Conservation (phyloP, 164 flowering plant species). For the Litsea cubeba region DNA sequence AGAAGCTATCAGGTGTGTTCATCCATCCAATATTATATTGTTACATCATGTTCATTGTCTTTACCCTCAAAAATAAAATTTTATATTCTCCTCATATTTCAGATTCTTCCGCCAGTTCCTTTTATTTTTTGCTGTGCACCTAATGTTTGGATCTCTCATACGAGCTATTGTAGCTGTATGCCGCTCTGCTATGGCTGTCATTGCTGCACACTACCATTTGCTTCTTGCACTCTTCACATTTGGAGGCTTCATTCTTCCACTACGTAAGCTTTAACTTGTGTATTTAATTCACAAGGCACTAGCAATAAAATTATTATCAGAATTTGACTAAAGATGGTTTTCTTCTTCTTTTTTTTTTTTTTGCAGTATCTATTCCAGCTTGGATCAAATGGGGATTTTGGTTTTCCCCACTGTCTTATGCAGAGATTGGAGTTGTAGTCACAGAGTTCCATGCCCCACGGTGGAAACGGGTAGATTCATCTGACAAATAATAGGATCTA, state of each 20-base stretch:
- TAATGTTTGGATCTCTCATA: neutral
- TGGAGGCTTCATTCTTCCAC: slow-evolving; percentile 32
- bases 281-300: neutral
- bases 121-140: slow-evolving; percentile 11
- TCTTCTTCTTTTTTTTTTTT: neutral
- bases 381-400: slow-evolving; percentile 47
- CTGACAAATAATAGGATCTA: too few relatives aligned
- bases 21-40: neutral
- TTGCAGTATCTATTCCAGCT: slow-evolving; percentile 9
- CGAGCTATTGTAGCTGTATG: neutral
- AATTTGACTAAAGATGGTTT: slow-evolving; percentile 8
- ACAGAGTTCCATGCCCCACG: slow-evolving; percentile 42
- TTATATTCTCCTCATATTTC: neutral
- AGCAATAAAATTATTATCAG: neutral
- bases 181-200: slow-evolving; percentile 2
- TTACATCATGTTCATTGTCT: neutral
- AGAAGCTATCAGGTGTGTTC: slow-evolving; percentile 7
- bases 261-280: slow-evolving; percentile 18
- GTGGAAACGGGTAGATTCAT: slow-evolving; percentile 33
- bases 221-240: slow-evolving; percentile 20
- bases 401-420: slow-evolving; percentile 42
- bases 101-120: slow-evolving; percentile 58
- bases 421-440: slow-evolving; percentile 25
- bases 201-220: neutral
- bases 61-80: neutral